These are phyloP conservation scores for Cardamine occulta DNA, from an alignment of 345 rosid species.

Conservation along the genomic window DNA sequence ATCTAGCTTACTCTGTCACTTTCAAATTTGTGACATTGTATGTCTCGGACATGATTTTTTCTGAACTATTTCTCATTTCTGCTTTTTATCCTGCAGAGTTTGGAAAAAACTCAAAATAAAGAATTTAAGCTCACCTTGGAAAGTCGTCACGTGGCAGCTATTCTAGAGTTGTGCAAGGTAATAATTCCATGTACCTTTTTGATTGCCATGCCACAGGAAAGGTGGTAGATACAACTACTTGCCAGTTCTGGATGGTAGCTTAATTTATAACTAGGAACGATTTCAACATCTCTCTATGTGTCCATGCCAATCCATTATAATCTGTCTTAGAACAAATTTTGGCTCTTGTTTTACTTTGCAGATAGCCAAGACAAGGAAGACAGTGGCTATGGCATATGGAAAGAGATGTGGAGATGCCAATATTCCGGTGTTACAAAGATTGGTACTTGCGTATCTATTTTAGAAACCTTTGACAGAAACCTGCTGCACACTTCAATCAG, in stretches of 20 bases:
- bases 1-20: slow-evolving; percentile 20
- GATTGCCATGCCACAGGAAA: slow-evolving; percentile 16
- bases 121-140: slow-evolving; percentile 71
- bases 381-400: slow-evolving; percentile 75
- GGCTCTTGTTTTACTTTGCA: slow-evolving; percentile 49
- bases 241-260: slow-evolving; percentile 3
- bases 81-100: slow-evolving; percentile 56
- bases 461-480: slow-evolving; percentile 21
- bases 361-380: slow-evolving; percentile 87
- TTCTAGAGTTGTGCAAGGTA: slow-evolving; percentile 91
- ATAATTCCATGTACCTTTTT: slow-evolving; percentile 29
- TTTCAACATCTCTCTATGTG: slow-evolving; percentile 22
- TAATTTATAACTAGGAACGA: not conserved
- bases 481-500: slow-evolving; percentile 17
- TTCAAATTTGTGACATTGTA: not conserved
- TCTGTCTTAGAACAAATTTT: slow-evolving; percentile 18
- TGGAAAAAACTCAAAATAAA: slow-evolving; percentile 65
- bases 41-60: slow-evolving; percentile 11
- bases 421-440: slow-evolving; percentile 70
- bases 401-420: slow-evolving; percentile 81
- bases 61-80: slow-evolving; percentile 11
- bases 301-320: slow-evolving; percentile 17
- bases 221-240: slow-evolving; percentile 13
- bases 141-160: slow-evolving; percentile 67
- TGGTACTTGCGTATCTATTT: slow-evolving; percentile 56